Conservation (phyloP, 306 rosid genomes). For the Argentina anserina region DNA sequence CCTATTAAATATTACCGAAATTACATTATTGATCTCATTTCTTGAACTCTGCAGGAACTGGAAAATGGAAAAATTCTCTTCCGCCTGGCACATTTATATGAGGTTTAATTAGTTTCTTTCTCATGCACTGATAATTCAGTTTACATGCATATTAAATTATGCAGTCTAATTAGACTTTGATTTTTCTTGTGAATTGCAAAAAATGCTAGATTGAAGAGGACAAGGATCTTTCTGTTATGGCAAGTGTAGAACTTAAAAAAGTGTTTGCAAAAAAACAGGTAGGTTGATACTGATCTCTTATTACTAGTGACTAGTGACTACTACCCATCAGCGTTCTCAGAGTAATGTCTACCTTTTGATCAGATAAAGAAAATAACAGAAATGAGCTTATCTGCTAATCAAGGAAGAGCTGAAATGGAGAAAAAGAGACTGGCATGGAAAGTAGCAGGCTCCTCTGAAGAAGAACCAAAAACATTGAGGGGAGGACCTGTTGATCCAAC, state of each 20-base stretch:
- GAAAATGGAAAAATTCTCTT: slow-evolving; percentile 60
- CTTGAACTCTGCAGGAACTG: slow-evolving; percentile 50
- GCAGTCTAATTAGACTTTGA: neutral
- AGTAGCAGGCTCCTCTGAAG: slow-evolving; percentile 43
- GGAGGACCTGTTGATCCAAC: slow-evolving; percentile 65
- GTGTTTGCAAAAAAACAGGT: slow-evolving; percentile 64
- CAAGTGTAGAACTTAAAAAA: slow-evolving; percentile 57
- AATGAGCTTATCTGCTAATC: slow-evolving; percentile 71
- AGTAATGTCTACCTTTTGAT: neutral
- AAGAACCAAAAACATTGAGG: slow-evolving; percentile 30
- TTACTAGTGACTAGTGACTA: neutral
- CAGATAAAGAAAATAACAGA: slow-evolving; percentile 54
- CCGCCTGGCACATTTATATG: slow-evolving; percentile 71
- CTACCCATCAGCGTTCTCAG: too few relatives aligned
- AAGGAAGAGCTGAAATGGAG: slow-evolving; percentile 73
- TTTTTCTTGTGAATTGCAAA: neutral
- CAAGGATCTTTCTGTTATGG: slow-evolving; percentile 47
- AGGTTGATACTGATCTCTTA: slow-evolving; percentile 10
- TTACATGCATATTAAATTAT: neutral
- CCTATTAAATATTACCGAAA: neutral
- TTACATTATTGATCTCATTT: slow-evolving; percentile 3
- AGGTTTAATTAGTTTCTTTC: slow-evolving; percentile 41
- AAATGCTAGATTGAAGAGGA: slow-evolving; percentile 60
- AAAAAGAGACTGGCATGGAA: slow-evolving; percentile 64
- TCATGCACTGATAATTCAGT: neutral